Base-by-base conservation (phyloP, 139 green algal genomes). In the Nannochloris sp. region DNA sequence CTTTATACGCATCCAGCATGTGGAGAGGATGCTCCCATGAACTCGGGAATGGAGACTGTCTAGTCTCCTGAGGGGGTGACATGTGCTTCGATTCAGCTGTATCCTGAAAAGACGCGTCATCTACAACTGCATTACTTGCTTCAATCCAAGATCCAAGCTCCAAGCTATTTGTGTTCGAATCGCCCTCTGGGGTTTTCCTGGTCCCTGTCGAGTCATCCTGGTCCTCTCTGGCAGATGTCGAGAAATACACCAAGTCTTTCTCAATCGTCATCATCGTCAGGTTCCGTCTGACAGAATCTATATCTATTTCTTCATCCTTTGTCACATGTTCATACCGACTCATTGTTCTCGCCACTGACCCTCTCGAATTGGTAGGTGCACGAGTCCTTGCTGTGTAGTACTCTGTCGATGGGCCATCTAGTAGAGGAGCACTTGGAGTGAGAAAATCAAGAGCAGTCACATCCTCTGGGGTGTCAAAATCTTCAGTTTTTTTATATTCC, bases 1-100 rank as follows among this genome's bases (percentile, higher is more conserved):
- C 2, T 25, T 25, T 53, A 21, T 53, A 53, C 12, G 46, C n/a
- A 1, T 53, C 46, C 4, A 53, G 46, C 46, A 53, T 53, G 18
- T 53, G 46, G 18, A 25, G 18, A 53, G 46, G 46, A 53, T 53
- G 46, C 11, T 53, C 46, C 46, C 46, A 53, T 50, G 40, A 51
- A 71, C 77, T 61, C 19, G 48, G 27, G 51, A 76, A 83, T 19
- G 66, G 53, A 12, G 83, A 63, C 18, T 57, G 67, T 55, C 80
- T 70, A 60, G 62, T 34, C 64, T 83, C 75, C 0, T 75, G 75
- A 43, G 61, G 44, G 34, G 77, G 77, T 56, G 21, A 23, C 7
- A 57, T 4, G 10, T 37, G 2, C 14, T 48, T 11, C 18, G 23
- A 37, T 58, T 12, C 18, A 14, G 24, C 21, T 44, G 54, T 8